phyloP scores from a whole-genome alignment of 2,329 filamentous ascomycete species.

The Xylaria sp. region DNA sequence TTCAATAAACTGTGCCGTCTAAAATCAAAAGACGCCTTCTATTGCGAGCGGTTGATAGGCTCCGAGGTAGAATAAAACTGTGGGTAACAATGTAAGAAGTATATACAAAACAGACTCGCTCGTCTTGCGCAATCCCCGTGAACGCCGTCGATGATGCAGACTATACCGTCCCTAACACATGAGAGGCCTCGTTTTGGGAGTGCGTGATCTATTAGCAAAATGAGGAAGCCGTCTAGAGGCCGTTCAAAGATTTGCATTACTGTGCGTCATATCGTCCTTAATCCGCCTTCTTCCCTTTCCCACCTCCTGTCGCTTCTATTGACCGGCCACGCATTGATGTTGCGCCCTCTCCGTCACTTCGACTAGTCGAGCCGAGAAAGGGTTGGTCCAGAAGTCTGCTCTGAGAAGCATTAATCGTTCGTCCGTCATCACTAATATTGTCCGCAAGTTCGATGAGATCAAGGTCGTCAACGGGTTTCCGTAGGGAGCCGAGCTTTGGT shows the following conservation, averaged over 20 bases:
- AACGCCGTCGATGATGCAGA: constrained; percentile 38
- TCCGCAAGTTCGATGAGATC: constrained; percentile 77
- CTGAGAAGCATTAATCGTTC: constrained; percentile 34
- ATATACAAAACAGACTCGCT: constrained; percentile 29
- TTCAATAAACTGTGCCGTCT: not conserved
- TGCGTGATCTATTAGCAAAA: constrained; percentile 17
- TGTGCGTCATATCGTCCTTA: constrained; percentile 32
- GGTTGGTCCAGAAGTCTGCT: constrained; percentile 42
- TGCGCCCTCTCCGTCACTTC: constrained; percentile 46
- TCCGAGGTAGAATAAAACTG: not conserved
- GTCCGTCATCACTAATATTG: constrained; percentile 61
- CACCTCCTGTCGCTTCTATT: constrained; percentile 31
- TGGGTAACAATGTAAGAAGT: constrained; percentile 13
- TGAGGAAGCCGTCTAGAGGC: constrained; percentile 14
- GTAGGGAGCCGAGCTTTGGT: constrained; percentile 50
- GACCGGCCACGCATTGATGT: constrained; percentile 45
- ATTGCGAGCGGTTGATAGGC: constrained; percentile 2
- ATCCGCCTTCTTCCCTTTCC: constrained; percentile 55
- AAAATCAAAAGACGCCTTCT: not conserved
- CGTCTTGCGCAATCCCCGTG: constrained; percentile 13
- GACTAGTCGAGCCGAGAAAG: constrained; percentile 45
- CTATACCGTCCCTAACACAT: constrained; percentile 15
- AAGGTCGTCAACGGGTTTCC: constrained; percentile 52
- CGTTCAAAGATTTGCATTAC: constrained; percentile 18
- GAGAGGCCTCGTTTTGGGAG: not conserved